A percentile compares a stretch with the other conserved stretches of the same genome.
These are phyloP conservation scores for Coemansia sp. DNA, from an alignment of 371 early-diverging fungal genomes.

Conservation along the genomic window DNA sequence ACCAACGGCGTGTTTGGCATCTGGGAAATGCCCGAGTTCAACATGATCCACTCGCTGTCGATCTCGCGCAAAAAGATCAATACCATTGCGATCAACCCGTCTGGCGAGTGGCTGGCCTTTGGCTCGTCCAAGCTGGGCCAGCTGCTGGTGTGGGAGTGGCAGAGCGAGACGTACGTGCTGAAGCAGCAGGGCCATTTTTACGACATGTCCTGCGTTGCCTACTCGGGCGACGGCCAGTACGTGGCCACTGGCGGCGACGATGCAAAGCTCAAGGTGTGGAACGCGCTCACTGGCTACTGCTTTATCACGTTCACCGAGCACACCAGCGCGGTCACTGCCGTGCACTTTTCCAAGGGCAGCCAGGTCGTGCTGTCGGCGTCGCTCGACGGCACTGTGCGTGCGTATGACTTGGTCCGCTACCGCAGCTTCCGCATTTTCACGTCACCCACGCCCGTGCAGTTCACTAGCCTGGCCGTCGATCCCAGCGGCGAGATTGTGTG, in stretches of 20 bases:
- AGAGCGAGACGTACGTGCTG: constrained; percentile 95
- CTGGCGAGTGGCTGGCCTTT: constrained; percentile 98
- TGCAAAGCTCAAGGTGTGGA: constrained; percentile 97
- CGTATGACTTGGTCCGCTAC: constrained; percentile 95
- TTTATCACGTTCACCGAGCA: constrained; percentile 97
- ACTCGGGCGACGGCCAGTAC: constrained; percentile 92
- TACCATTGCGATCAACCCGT: constrained; percentile 79
- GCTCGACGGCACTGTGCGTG: constrained; percentile 96
- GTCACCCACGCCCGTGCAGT: constrained; percentile 95
- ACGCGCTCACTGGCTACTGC: constrained; percentile 91
- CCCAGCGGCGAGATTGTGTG: constrained; percentile 95
- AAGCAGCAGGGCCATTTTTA: constrained; percentile 98
- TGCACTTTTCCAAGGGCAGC: constrained; percentile 85
- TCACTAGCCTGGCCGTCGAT: constrained; percentile 89
- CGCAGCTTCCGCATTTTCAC: constrained; percentile 97
- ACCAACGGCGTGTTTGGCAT: constrained; percentile 93
- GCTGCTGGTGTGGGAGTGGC: constrained; percentile 99
- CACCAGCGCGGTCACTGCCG: constrained; percentile 74
- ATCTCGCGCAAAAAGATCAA: constrained; percentile 93
- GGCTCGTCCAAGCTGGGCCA: constrained; percentile 91
- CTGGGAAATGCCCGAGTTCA: constrained; percentile 83
- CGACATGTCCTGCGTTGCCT: constrained; percentile 86
- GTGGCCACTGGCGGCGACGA: constrained; percentile 97
- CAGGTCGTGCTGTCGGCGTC: constrained; percentile 93
- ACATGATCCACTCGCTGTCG: constrained; percentile 55